Conservation (phyloP, 83 land plant species). For the Isoetes engelmannii region DNA sequence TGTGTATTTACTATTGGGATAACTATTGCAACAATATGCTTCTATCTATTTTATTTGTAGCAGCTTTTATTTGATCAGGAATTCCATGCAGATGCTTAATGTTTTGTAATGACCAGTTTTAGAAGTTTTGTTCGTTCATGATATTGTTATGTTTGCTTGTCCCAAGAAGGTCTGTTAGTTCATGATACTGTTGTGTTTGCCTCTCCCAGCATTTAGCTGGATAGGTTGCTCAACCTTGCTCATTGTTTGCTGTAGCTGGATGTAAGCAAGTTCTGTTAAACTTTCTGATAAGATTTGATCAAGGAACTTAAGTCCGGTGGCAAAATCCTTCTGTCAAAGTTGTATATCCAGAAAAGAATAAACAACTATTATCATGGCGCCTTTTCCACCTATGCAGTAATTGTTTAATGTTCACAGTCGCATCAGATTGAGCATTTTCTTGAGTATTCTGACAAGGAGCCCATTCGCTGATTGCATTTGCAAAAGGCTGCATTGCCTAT, state of each 20-base stretch:
- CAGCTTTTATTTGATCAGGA: too few species aligned
- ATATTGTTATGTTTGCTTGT: too few species aligned
- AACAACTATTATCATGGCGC: constrained; percentile 49
- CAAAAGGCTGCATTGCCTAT: constrained; percentile 52
- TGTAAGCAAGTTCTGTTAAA: constrained; percentile 49
- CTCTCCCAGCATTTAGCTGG: too few species aligned
- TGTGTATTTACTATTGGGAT: too few species aligned
- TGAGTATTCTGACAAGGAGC: not conserved
- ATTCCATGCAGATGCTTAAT: too few species aligned
- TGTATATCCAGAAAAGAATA: constrained; percentile 51
- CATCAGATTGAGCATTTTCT: not conserved
- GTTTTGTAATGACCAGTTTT: too few species aligned
- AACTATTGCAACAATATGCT: too few species aligned
- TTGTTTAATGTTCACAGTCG: not conserved
- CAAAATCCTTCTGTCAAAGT: constrained; percentile 54
- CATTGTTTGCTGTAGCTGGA: constrained; percentile 83
- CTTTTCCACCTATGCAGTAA: constrained; percentile 35
- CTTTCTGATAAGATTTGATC: not conserved
- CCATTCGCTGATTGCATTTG: constrained; percentile 24
- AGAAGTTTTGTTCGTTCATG: too few species aligned
- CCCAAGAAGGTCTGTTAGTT: too few species aligned
- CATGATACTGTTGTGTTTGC: too few species aligned
- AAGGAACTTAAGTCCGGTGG: constrained; percentile 32
- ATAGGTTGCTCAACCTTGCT: too few species aligned
- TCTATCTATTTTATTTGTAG: too few species aligned